Base-by-base conservation (phyloP, 495 filamentous ascomycete genomes). In the Geopyxis carbonaria region DNA sequence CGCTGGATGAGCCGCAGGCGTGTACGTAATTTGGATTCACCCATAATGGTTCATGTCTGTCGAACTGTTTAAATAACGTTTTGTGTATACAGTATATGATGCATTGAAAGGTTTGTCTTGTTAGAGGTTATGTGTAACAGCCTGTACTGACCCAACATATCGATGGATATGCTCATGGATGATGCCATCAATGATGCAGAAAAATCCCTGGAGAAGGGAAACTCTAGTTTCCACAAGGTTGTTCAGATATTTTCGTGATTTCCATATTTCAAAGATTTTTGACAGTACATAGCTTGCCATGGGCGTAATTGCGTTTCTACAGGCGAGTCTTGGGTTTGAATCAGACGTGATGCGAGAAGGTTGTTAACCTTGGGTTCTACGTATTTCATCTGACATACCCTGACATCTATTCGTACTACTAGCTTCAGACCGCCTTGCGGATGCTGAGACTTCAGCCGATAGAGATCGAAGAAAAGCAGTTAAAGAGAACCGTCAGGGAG, bases 161-260 rank as follows among this genome's bases (percentile, higher is more conserved):
- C 52, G 18, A 56, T 56, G 53, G 52, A 56, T 42, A 58, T 77
- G 22, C 87, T 97, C 51, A 83, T 97, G 65, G 80, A 89, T 54
- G 89, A 97, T 59, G 86, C 94, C 59, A 78, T 95, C 40, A 80
- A 82, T 29, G 75, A 70, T 22, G 89, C 89, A 2, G 87, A 94
- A 58, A 66, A 62, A 43, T 70, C 69, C 24, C 65, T 95, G 13
- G 69, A 68, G 21, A 67, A 72, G 47, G 75, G 78, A 13, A 61
- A 67, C 32, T 95, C 89, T n/a, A 70, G 84, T n/a, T 95, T 85
- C 55, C 89, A 97, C 56, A 72, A 75, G 61, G 76, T 80, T 55
- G 23, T 62, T 57, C 44, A 35, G 16, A 28, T 33, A 30, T 15
- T 24, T 25, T 9, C 30, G n/a, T n/a, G n/a, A 30, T 24, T 28